A percentile compares a stretch with the other conserved stretches of the same genome.
These are phyloP conservation scores for Bathelium albidoporum DNA, from an alignment of 495 filamentous ascomycete genomes.

Conservation along the genomic window DNA sequence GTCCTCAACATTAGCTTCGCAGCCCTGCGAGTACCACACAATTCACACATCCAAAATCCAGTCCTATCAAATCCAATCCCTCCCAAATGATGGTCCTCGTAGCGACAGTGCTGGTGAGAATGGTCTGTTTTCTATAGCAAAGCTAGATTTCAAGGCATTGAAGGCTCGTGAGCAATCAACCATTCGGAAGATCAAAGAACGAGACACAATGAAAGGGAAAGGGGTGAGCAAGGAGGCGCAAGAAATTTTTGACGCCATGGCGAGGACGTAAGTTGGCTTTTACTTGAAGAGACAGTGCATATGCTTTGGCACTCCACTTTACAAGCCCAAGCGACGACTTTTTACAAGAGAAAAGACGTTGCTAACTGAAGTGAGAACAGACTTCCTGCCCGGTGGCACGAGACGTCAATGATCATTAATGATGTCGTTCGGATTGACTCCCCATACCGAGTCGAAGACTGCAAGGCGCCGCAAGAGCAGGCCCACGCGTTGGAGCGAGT, in stretches of 20 bases:
- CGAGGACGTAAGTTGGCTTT: constrained; percentile 38
- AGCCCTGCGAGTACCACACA: constrained; percentile 51
- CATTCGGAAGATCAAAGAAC: constrained; percentile 43
- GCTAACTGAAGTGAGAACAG: constrained; percentile 13
- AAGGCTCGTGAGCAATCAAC: constrained; percentile 44
- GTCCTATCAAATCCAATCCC: constrained; percentile 43
- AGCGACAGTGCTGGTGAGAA: constrained; percentile 13
- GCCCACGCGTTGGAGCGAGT: constrained; percentile 45
- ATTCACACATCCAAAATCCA: constrained; percentile 55
- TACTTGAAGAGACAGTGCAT: background rate
- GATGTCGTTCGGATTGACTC: constrained; percentile 52
- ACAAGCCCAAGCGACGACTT: no score
- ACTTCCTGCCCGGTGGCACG: constrained; percentile 54
- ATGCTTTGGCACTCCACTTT: background rate
- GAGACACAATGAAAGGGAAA: constrained; percentile 46
- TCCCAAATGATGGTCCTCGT: constrained; percentile 17
- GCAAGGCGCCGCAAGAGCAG: constrained; percentile 42
- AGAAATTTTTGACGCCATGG: constrained; percentile 58
- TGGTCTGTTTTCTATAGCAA: constrained; percentile 28
- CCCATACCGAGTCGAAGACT: constrained; percentile 53
- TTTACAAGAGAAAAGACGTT: background rate
- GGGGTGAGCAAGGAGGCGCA: constrained; percentile 57
- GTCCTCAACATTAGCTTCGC: constrained; percentile 32
- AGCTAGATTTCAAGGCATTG: constrained; percentile 44
- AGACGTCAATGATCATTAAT: constrained; percentile 50